Conservation (phyloP, 208 protist species). For the Plasmodiophora brassicae region DNA sequence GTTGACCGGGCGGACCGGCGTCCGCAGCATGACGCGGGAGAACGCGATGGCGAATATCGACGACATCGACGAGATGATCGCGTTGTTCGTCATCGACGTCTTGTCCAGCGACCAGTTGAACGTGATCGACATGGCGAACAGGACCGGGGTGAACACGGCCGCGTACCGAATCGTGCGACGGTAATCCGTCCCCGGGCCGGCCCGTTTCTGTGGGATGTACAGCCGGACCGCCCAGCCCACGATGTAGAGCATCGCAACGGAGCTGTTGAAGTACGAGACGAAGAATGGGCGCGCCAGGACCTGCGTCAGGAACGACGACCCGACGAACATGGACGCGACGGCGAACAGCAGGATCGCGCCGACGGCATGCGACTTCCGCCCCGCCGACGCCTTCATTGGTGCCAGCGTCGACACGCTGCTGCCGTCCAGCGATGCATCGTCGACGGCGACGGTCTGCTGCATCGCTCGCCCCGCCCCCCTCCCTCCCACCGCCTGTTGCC, state of each 20-base stretch:
- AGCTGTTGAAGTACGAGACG: conserved; percentile 23
- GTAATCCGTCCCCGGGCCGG: not conserved
- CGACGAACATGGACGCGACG: not conserved
- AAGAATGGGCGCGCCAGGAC: not conserved
- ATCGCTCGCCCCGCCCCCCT: no score
- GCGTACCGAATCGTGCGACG: not conserved
- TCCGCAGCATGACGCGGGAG: not conserved
- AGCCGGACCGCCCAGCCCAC: not conserved
- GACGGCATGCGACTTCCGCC: not conserved
- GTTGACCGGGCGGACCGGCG: not conserved
- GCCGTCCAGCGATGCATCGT: no score
- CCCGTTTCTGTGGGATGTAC: not conserved
- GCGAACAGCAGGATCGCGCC: not conserved
- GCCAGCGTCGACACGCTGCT: no score
- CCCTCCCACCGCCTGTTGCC: no score
- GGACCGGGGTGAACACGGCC: not conserved
- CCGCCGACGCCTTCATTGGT: no score
- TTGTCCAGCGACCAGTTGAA: conserved; percentile 27
- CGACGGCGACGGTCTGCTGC: no score
- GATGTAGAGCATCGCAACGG: not conserved
- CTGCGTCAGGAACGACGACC: not conserved
- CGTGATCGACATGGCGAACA: not conserved
- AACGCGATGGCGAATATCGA: not conserved
- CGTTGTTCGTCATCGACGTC: not conserved
- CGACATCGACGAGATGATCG: not conserved